Base-by-base conservation (phyloP, 2,329 filamentous ascomycete genomes). In the Cercospora zeae-maydis region DNA sequence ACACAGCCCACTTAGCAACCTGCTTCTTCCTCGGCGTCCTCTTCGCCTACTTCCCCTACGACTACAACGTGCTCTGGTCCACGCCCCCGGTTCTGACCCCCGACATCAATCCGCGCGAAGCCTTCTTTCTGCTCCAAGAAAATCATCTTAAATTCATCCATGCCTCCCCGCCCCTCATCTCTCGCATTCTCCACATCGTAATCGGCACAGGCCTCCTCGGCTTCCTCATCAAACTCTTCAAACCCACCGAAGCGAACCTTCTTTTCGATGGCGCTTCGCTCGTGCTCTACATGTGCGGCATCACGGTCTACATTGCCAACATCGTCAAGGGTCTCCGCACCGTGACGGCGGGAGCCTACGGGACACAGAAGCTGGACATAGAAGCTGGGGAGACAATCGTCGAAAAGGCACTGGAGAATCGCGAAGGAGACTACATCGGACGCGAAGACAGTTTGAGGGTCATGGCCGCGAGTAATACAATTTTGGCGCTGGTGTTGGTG, bases 11-110 rank as follows among this genome's bases (percentile, higher is more conserved):
- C 37, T 49, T 69, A 82, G 81, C 81, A 64, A 92, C 90, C 69
- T 96, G 91, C 78, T 99, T 99, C 86, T 96, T 98, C 85, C 89
- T 99, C 68, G 95, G 95, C 72, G 92, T 98, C 77, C 88, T 99
- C 78, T 99, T 98, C 85, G 92, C 92, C 72, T 88, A 88, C 67
- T 96, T 98, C 79, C 93, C 95, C 65, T 99, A 98, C 83, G 95
- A 96, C 82, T 95, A 92, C 80, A 89, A 91, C 64, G 88, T 95
- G 66, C 88, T 96, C 59, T 96, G 91, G 84, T 89, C 88, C 57
- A 86, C 86, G 31, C 86, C 85, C 45, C 55, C 69, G 36, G 27
- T 60, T 13, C 21, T 61, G 52, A 54, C 62, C 58, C 61, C 66
- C 45, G 39, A 36, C 58, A 14, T 66, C 16, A 66, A 70, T 57